These are phyloP conservation scores for Dendrocalamus latiflorus DNA, from an alignment of 202 grass and related monocot genomes.

Conservation along the genomic window DNA sequence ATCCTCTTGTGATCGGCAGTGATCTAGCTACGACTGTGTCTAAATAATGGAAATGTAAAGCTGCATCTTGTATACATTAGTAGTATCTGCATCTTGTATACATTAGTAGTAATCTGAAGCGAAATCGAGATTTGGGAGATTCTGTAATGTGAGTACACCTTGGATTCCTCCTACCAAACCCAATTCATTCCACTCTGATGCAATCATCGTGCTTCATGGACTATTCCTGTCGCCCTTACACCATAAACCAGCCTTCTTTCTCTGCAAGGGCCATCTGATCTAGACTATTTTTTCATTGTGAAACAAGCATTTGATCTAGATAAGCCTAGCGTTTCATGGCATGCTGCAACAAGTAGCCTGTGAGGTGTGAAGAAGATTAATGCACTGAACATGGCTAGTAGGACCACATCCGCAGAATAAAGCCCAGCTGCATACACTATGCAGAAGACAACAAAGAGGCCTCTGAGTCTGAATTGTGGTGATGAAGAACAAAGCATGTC, in stretches of 20 bases:
- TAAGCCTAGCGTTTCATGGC: slow-evolving; percentile 15
- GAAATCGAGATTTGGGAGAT: background rate
- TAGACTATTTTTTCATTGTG: background rate
- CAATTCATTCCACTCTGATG: background rate
- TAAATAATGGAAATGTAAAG: background rate
- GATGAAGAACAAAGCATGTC: background rate
- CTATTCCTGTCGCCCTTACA: slow-evolving; percentile 9
- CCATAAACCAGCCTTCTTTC: background rate
- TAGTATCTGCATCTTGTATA: background rate
- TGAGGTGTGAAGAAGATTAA: background rate
- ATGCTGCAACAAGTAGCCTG: background rate
- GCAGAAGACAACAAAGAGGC: background rate
- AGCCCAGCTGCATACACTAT: background rate
- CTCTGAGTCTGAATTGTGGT: background rate
- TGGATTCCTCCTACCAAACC: slow-evolving; percentile 6
- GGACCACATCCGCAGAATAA: background rate
- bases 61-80: background rate
- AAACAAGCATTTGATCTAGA: slow-evolving; percentile 5
- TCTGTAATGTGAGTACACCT: background rate
- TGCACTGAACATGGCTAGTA: background rate
- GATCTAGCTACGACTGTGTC: background rate
- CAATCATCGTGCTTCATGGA: background rate
- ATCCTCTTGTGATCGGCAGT: background rate
- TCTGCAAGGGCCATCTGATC: background rate
- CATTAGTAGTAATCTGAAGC: background rate